Conservation (phyloP, 2,329 filamentous ascomycete species). For the Exophiala sp. region DNA sequence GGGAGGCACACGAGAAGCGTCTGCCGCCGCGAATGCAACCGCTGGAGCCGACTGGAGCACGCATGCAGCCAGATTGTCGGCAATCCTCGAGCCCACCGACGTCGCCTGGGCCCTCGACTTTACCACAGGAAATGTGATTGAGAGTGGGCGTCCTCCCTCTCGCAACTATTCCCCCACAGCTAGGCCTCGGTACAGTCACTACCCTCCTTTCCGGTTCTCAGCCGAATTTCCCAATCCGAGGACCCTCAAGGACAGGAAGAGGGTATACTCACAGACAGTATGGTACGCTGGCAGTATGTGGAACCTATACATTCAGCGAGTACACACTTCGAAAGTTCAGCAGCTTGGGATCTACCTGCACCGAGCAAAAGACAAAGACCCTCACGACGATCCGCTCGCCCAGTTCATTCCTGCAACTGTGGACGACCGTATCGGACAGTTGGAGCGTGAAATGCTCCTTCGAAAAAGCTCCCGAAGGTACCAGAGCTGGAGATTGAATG, state of each 20-base stretch:
- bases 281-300: conserved; percentile 55
- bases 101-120: conserved; percentile 53
- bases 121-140: conserved; percentile 41
- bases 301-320: conserved; percentile 59
- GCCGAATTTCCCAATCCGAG: conserved; percentile 54
- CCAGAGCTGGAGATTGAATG: conserved; percentile 31
- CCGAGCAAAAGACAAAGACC: conserved; percentile 52
- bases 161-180: conserved; percentile 18
- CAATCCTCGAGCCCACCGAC: conserved; percentile 50
- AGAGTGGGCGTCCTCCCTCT: conserved; percentile 23
- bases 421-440: conserved; percentile 49
- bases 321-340: conserved; percentile 49
- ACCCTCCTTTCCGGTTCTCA: conserved; percentile 54
- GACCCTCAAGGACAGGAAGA: conserved; percentile 53
- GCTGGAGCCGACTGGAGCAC: conserved; percentile 35
- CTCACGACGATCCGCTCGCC: conserved; percentile 35
- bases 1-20: conserved; percentile 49
- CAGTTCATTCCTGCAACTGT: conserved; percentile 41
- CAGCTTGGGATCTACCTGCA: conserved; percentile 56
- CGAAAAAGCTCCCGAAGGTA: conserved; percentile 33
- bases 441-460: conserved; percentile 50
- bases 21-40: conserved; percentile 43
- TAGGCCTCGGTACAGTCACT: conserved; percentile 45
- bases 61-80: conserved; percentile 41
- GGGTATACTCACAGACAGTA: conserved; percentile 54